Evolutionary conservation across 495 filamentous ascomycete species (phyloP), one percentile per base, ranked within the genome.

Genomic region (Aspergillus carlsbadensis): DNA sequence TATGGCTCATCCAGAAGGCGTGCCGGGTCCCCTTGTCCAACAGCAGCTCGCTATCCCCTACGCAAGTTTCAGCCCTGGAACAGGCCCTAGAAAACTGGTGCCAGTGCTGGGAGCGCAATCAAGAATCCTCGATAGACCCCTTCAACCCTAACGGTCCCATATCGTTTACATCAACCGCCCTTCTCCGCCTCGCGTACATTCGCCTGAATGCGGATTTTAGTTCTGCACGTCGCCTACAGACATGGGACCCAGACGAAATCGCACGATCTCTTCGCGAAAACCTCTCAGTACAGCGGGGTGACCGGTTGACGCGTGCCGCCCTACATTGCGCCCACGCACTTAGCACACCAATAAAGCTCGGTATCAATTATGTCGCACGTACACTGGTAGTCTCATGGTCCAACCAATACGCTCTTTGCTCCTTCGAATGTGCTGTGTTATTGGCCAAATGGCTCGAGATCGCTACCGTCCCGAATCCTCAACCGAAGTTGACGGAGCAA

Each of bases 311-410:
- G 7, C 69, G 83, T 2, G 85, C 84, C 0, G 81, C 87, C 2
- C 73, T 87, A 1, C 85, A 88, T 56, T 86, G 85, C 20, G 82
- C 86, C n/a, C 86, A 88, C 52, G 84, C 87, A 0, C 70, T 90
- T 43, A 83, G 82, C 35, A 84, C 85, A 43, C 78, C 87, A 0
- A 82, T 90, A 44, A 88, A 86, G 60, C 69, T 84, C 21, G 86
- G 87, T 0, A 84, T 89, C 29, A 84, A 81, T 31, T 86, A 85
- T 56, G 85, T 90, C 10, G 85, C 87, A 7, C 82, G 81, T 58
- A 87, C 83, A 1, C 86, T 88, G 58, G 85, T 84, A 3, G 76
- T 81, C 6, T 79, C 85, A 44, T 90, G 87, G 87, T 87, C 84
- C 22, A 86, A 88, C 59, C 86, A 90, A 57, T 84, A 90, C 59